Conservation (phyloP, 805 yeast genomes). For the Metschnikowia bowlesiae region DNA sequence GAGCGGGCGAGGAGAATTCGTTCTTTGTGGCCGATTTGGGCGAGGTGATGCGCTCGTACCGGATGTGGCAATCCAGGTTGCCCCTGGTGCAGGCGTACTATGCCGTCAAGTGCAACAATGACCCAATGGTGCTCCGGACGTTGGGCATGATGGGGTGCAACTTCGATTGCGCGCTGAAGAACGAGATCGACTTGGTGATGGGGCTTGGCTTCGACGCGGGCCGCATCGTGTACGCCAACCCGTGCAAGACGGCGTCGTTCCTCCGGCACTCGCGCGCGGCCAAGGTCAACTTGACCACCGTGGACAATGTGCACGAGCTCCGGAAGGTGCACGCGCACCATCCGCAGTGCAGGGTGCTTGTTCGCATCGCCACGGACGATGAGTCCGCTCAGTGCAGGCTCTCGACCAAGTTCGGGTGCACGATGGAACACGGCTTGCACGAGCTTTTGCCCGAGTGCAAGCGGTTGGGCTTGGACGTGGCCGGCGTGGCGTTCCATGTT, state of each 20-base stretch:
- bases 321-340: conserved; percentile 63
- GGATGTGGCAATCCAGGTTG: conserved; percentile 59
- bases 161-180: conserved; percentile 91
- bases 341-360: conserved; percentile 64
- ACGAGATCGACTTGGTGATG: conserved; percentile 70
- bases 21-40: conserved; percentile 86
- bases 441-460: conserved; percentile 59
- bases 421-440: conserved; percentile 46
- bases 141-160: conserved; percentile 63
- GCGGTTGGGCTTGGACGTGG: conserved; percentile 56
- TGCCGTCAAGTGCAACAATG: conserved; percentile 93
- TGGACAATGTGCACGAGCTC: conserved; percentile 84
- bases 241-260: conserved; percentile 85
- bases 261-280: conserved; percentile 61
- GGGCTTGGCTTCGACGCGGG: conserved; percentile 57
- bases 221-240: conserved; percentile 85
- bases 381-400: conserved; percentile 80
- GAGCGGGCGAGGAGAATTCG: conserved; percentile 76
- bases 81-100: conserved; percentile 84
- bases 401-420: conserved; percentile 86
- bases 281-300: conserved; percentile 71
- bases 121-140: conserved; percentile 50
- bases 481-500: conserved; percentile 91
- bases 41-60: conserved; percentile 56
- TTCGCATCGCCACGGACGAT: conserved; percentile 89